phyloP scores from a whole-genome alignment of 352 stramenopile species.

The Elongisporangium senticosum region DNA sequence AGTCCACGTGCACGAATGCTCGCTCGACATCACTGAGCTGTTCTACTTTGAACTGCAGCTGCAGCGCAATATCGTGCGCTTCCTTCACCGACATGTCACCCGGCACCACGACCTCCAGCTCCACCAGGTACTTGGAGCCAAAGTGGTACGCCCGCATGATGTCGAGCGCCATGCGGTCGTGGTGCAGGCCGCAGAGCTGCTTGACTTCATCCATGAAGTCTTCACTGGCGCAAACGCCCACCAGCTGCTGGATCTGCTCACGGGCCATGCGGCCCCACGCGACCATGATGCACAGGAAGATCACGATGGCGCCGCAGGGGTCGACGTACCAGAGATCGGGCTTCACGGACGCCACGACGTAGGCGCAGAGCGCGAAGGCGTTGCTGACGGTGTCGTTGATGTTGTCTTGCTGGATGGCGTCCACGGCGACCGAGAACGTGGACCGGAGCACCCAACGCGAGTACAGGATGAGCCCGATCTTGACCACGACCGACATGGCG shows the following conservation, averaged over 20 bases:
- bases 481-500: conserved; percentile 49
- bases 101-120: conserved; percentile 92
- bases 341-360: conserved; percentile 35
- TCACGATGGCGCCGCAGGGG: conserved; percentile 88
- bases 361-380: conserved; percentile 80
- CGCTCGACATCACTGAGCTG: conserved; percentile 88
- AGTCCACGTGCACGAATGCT: conserved; percentile 95
- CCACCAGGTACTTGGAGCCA: conserved; percentile 91
- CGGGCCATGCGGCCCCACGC: conserved; percentile 88
- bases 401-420: conserved; percentile 88
- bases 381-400: conserved; percentile 94
- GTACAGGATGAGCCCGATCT: conserved; percentile 67
- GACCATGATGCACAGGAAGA: conserved; percentile 92
- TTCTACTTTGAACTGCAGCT: conserved; percentile 94
- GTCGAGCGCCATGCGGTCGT: conserved; percentile 78
- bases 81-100: conserved; percentile 86
- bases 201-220: conserved; percentile 90
- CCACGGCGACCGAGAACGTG: conserved; percentile 39
- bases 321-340: conserved; percentile 87
- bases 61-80: conserved; percentile 91
- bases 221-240: conserved; percentile 55
- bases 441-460: conserved; percentile 49
- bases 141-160: conserved; percentile 92
- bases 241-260: conserved; percentile 87
- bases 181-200: conserved; percentile 69